Evolutionary conservation across 805 yeast species (phyloP).

Genomic region (Jamesozyma piceae): DNA sequence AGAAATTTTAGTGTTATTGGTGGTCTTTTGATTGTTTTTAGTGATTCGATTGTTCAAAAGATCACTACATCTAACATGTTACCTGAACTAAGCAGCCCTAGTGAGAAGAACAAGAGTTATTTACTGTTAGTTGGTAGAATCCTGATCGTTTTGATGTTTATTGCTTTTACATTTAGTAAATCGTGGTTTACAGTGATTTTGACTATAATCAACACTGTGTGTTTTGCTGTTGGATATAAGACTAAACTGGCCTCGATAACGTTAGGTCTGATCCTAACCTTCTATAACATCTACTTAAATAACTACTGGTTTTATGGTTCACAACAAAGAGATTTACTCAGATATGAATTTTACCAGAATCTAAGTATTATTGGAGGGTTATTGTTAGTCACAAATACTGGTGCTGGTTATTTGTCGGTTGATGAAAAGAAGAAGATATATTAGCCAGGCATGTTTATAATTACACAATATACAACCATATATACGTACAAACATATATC

Average conservation of each 20-base stretch:
- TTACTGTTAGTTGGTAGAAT: constrained; percentile 81
- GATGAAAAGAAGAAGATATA: constrained; percentile 94
- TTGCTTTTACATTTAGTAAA: constrained; percentile 73
- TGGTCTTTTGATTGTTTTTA: constrained; percentile 76
- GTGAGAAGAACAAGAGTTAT: constrained; percentile 53
- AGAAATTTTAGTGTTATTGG: constrained; percentile 88
- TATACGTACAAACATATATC: not conserved
- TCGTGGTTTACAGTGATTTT: constrained; percentile 59
- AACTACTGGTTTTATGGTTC: constrained; percentile 78
- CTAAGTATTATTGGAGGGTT: constrained; percentile 92
- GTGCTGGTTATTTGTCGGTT: constrained; percentile 88
- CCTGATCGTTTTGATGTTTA: constrained; percentile 71
- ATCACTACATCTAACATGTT: constrained; percentile 43
- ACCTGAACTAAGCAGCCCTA: constrained; percentile 55
- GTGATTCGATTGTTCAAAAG: constrained; percentile 77
- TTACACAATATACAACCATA: not conserved
- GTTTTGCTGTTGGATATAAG: constrained; percentile 86
- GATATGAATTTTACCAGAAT: constrained; percentile 91
- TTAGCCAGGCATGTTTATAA: constrained; percentile 20
- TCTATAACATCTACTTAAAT: constrained; percentile 72
- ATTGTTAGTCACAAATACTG: constrained; percentile 81
- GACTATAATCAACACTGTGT: constrained; percentile 60
- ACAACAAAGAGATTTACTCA: constrained; percentile 72
- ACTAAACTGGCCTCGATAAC: constrained; percentile 78
- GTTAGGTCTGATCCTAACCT: constrained; percentile 55